phyloP scores from a whole-genome alignment of 2,329 filamentous ascomycete species.

The Raffaelea albimanens region DNA sequence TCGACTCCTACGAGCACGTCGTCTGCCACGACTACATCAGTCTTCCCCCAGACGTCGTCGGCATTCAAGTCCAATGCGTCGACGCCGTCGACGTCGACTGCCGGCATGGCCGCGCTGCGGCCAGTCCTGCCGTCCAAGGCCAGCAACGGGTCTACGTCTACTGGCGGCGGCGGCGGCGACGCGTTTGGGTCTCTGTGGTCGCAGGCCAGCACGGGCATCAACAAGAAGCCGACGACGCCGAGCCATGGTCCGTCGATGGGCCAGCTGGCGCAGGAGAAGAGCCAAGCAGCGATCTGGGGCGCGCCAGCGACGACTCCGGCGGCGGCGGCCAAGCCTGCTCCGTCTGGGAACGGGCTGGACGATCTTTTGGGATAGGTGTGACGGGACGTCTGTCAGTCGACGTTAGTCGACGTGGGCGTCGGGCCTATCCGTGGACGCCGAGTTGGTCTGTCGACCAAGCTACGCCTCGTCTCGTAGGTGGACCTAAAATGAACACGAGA shows the following conservation, averaged over 20 bases:
- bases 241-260: constrained; percentile 75
- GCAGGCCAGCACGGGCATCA: constrained; percentile 61
- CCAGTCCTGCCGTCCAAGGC: constrained; percentile 17
- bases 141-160: constrained; percentile 17
- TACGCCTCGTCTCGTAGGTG: too few relatives aligned
- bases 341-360: constrained; percentile 28
- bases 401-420: too few relatives aligned
- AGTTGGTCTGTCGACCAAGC: too few relatives aligned
- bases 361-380: constrained; percentile 36
- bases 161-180: constrained; percentile 68
- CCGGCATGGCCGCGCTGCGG: constrained; percentile 18
- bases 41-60: constrained; percentile 5
- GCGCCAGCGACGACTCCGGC: constrained; percentile 40
- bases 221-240: constrained; percentile 56
- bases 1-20: constrained; percentile 17
- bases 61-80: constrained; percentile 15
- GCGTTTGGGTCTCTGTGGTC: constrained; percentile 86
- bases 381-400: background rate
- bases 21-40: constrained; percentile 19
- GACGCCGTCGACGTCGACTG: constrained; percentile 11
- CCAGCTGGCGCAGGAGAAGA: constrained; percentile 96
- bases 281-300: constrained; percentile 89
- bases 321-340: constrained; percentile 18
- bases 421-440: too few relatives aligned
- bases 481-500: too few relatives aligned